These are phyloP conservation scores for Kalanchoe fedtschenkoi DNA, from an alignment of 164 flowering plant species.

Conservation along the genomic window DNA sequence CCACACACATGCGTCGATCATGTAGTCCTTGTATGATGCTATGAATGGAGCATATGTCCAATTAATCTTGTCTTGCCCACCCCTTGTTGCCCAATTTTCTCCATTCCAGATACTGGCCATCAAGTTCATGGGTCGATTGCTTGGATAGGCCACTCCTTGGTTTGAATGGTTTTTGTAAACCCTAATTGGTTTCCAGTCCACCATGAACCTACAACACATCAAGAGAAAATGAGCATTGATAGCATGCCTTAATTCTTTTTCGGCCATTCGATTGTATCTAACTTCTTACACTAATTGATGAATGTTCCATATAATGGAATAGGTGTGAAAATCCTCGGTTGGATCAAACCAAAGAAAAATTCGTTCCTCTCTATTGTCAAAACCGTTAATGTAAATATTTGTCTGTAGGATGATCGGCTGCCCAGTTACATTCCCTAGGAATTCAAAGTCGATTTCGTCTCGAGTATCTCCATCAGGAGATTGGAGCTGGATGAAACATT, in stretches of 20 bases:
- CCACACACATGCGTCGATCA: constrained; percentile 11
- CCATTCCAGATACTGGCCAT: not conserved
- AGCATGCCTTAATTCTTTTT: not conserved
- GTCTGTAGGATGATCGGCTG: constrained; percentile 74
- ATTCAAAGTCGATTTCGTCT: constrained; percentile 80
- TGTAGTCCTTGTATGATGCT: not conserved
- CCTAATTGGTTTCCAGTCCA: not conserved
- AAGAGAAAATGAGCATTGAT: not conserved
- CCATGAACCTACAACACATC: not conserved
- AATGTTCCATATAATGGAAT: constrained; percentile 75
- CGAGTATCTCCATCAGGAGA: constrained; percentile 60
- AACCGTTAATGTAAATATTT: constrained; percentile 69
- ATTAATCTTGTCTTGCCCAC: not conserved
- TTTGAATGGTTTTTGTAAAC: not conserved
- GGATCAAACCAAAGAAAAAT: constrained; percentile 90
- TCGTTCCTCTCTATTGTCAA: constrained; percentile 66
- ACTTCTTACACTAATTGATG: constrained; percentile 87
- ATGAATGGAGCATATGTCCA: not conserved
- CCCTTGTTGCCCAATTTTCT: not conserved
- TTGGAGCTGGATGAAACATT: not conserved
- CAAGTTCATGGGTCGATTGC: not conserved
- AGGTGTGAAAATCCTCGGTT: constrained; percentile 69
- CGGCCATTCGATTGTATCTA: not conserved
- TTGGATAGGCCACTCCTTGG: not conserved
- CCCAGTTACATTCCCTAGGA: constrained; percentile 73